Conservation (phyloP, 768 basidiomycete genomes). For the Amanita phalloides region DNA sequence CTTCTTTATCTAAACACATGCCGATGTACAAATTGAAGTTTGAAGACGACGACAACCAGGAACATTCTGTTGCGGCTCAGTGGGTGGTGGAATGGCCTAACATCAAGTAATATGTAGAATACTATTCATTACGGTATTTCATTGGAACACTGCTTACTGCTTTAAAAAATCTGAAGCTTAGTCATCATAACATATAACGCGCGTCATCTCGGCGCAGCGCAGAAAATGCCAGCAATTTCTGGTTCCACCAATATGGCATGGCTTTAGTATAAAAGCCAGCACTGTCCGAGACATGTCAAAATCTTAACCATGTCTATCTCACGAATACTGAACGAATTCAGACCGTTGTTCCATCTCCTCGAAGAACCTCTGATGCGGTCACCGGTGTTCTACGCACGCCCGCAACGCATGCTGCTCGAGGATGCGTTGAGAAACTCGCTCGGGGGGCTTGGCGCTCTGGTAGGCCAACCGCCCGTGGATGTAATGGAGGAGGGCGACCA, state of each 20-base stretch:
- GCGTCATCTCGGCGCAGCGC: not conserved
- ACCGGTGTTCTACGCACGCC: slow-evolving; percentile 7
- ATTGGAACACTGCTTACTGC: not conserved
- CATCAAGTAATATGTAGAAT: slow-evolving; percentile 6
- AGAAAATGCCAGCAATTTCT: not conserved
- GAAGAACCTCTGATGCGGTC: slow-evolving; percentile 54
- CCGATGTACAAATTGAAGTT: slow-evolving; percentile 74
- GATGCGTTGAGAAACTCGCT: slow-evolving; percentile 31
- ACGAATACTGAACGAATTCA: slow-evolving; percentile 59
- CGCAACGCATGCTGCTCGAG: slow-evolving; percentile 21
- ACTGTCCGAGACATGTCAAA: not conserved
- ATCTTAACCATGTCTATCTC: slow-evolving; percentile 45
- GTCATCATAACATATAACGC: not conserved
- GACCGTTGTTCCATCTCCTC: slow-evolving; percentile 66
- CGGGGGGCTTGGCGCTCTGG: slow-evolving; percentile 3
- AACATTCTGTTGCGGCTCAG: slow-evolving; percentile 64
- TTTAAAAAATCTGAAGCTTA: not conserved
- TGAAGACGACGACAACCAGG: slow-evolving; percentile 82
- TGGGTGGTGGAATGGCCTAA: slow-evolving; percentile 76
- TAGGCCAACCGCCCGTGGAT: slow-evolving; percentile 49
- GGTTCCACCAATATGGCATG: not conserved
- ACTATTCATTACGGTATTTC: slow-evolving; percentile 2
- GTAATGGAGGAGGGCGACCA: slow-evolving; percentile 52
- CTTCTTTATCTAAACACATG: slow-evolving; percentile 34
- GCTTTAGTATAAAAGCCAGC: not conserved